Conservation (phyloP, 257 asterid species). For the Solanum arcanum region DNA sequence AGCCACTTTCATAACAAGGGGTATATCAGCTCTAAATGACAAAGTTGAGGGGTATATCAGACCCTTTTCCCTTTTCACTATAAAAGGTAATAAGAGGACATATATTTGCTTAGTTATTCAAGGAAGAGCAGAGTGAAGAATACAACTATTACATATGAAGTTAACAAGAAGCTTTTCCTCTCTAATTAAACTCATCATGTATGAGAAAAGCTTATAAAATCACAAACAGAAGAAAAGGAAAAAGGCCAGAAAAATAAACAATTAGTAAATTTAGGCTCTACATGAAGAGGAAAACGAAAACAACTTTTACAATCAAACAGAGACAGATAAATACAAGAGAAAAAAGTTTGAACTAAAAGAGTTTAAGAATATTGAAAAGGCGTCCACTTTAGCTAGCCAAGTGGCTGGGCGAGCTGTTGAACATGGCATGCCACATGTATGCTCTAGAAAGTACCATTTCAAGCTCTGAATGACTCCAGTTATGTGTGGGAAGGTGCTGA, state of each 20-base stretch:
- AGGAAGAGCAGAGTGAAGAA: neutral
- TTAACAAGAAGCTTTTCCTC: neutral
- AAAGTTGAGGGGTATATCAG: no score
- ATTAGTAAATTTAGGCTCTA: neutral
- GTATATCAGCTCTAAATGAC: no score
- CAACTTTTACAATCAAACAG: neutral
- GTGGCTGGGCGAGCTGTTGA: slow-evolving; percentile 88
- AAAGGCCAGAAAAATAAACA: neutral
- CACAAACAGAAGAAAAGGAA: neutral
- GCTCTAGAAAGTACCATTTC: slow-evolving; percentile 93
- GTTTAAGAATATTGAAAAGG: neutral
- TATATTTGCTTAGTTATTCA: neutral
- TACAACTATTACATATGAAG: neutral
- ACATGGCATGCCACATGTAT: slow-evolving; percentile 96
- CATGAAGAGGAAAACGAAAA: neutral
- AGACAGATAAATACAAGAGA: neutral
- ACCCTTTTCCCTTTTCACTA: no score
- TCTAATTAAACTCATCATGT: neutral
- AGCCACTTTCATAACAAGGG: no score
- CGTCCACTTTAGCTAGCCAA: slow-evolving; percentile 41
- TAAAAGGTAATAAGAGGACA: neutral
- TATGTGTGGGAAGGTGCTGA: slow-evolving; percentile 83
- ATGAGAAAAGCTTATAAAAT: neutral
- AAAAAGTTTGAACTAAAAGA: neutral
- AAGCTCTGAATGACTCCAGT: slow-evolving; percentile 69